A percentile compares a stretch with the other conserved stretches of the same genome.
Conservation (phyloP, 352 stramenopile genomes). For the Phytopythium litorale region DNA sequence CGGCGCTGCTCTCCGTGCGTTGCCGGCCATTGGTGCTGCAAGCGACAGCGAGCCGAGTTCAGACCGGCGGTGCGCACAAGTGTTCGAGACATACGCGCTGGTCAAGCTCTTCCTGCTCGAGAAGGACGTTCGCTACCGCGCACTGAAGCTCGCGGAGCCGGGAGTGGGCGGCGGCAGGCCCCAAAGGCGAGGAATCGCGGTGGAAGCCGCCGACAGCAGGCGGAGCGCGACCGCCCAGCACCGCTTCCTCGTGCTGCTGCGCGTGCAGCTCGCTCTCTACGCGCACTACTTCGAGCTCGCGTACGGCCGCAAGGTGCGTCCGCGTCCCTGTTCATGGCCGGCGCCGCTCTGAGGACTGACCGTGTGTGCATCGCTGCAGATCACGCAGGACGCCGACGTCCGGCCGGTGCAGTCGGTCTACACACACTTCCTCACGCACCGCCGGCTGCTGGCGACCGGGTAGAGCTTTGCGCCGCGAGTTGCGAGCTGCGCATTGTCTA, state of each 20-base stretch:
- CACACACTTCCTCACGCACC: slow-evolving; percentile 24
- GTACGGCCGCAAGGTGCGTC: slow-evolving; percentile 35
- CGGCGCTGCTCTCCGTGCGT: neutral
- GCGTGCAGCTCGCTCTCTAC: slow-evolving; percentile 51
- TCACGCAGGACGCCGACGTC: slow-evolving; percentile 24
- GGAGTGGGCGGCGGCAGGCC: neutral
- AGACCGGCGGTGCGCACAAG: neutral
- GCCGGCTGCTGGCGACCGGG: neutral
- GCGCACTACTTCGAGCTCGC: slow-evolving; percentile 46
- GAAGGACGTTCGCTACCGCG: slow-evolving; percentile 15
- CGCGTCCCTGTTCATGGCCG: neutral
- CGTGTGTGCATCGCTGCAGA: slow-evolving; percentile 12
- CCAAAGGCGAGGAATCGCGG: slow-evolving; percentile 7
- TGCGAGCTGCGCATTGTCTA: neutral
- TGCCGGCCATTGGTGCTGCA: too few relatives aligned
- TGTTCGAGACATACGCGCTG: slow-evolving; percentile 47
- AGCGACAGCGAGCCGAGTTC: neutral
- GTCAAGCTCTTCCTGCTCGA: slow-evolving; percentile 54
- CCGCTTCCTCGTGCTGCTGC: slow-evolving; percentile 24
- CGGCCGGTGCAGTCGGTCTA: slow-evolving; percentile 35
- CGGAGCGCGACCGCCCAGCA: neutral
- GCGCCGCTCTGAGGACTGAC: neutral
- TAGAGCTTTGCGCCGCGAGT: neutral
- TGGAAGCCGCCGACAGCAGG: slow-evolving; percentile 3
- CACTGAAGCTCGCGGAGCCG: neutral